Evolutionary conservation across 2,329 filamentous ascomycete genomes (phyloP), one percentile per base, ranked within the genome.

Genomic region (Colletotrichum eremochloae): DNA sequence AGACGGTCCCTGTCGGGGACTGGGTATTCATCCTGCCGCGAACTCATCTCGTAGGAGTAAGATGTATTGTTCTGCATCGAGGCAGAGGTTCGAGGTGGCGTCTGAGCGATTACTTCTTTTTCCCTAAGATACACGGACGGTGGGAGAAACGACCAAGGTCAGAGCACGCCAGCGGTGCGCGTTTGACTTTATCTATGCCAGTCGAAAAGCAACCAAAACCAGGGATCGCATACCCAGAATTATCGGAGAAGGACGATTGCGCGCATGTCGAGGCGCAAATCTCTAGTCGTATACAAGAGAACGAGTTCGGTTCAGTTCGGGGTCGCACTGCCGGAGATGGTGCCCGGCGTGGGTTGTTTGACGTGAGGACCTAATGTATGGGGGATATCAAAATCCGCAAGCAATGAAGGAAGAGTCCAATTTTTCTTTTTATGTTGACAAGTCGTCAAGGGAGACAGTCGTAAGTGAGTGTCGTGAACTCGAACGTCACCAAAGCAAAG

Each of bases 31-130:
- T 65, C 68, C 44, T 58, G 56, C 70, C 67, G 67, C 18, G 62
- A 57, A 40, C 53, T 71, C 71, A 73, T 73, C 60, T 72, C 70
- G 46, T 64, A 69, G 7, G 66, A 64, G 29, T 72, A 48, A 2
- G 68, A 14, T 29, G 31, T 38, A 29, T 46, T 56, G 50, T 69
- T 61, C 31, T 40, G 63, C 63, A 67, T 71, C 33, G 56, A 24
- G 18, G 14, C 9, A 11, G 40, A 44, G 38, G 46, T 40, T 63
- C 29, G 46, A 33, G 50, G 38, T 33, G 44, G 29, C 44, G 33
- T 42, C 36, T 31, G 9, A 31, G 40, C 48, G 5, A 29, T 29
- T 46, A 15, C 38, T 67, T 46, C 58, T 31, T 31, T 42, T 53
- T 14, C 46, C 20, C 24, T 50, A 33, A 5, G 24, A 14, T 20